Base-by-base conservation (phyloP, 805 yeast species). In the Kodamaea fukazawae region DNA sequence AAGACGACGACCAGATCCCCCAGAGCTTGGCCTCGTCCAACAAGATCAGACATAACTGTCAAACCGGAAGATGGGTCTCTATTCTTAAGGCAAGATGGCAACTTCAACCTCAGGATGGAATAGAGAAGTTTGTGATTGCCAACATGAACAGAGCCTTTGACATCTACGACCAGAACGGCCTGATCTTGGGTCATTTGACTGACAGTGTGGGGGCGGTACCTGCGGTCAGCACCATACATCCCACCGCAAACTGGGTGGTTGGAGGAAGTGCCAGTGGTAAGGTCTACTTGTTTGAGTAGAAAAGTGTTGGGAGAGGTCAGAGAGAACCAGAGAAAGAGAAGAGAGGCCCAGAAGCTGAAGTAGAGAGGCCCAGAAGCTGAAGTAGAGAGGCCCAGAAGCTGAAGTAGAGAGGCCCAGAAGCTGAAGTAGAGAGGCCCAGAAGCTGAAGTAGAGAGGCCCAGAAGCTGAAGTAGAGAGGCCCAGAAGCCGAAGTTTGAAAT, bases 181-280 rank as follows among this genome's bases (percentile, higher is more conserved):
- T 73, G 28, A 89, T 84, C 46, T 53, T 91, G 9, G 95, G 89
- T 0, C 95, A 87, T 57, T 59, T 91, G 26, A 71, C 76, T 1
- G 79, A 74, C 35, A 55, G 64, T 14, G 78, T 91, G 59, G 83
- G 95, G 0, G 91, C 96, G 1, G 96, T 93, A 2, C 98, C 99
- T 1, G 97, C 98, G 0, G 97, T 86, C 1, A 73, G 81, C 11
- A 70, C 77, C 11, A 75, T 91, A 66, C 98, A 93, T 57, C 95
- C 90, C 2, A 76, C 86, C 0, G 75, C 82, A 52, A 88, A 91
- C 58, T 89, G 97, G 96, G 62, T 85, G 4, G 89, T 78, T 3
- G 99, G 99, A 1, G 98, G 96, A 7, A 86, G 90, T 44, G 93
- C 97, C 14, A 86, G 95, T 53, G 98, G 98, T 6, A 90, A 90